These are phyloP conservation scores for Alternaria dauci DNA, from an alignment of 2,329 filamentous ascomycete genomes.

Conservation along the genomic window DNA sequence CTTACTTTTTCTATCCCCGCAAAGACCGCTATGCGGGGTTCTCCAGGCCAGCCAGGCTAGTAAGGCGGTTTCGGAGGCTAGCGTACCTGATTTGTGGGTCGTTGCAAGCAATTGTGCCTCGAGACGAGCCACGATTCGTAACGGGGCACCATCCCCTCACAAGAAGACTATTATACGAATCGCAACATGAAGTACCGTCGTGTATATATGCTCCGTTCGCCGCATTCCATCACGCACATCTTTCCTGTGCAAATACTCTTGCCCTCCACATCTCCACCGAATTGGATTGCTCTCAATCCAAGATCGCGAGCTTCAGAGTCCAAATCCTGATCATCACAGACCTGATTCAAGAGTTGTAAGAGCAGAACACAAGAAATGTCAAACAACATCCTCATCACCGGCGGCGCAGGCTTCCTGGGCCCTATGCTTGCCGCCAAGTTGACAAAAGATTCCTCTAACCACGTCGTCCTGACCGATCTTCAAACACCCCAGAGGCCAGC, in stretches of 20 bases:
- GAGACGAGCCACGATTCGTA: slow-evolving; percentile 3
- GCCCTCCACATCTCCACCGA: neutral
- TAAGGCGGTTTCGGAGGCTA: neutral
- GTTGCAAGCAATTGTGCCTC: slow-evolving; percentile 3
- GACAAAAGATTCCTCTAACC: slow-evolving; percentile 1
- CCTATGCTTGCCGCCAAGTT: slow-evolving; percentile 13
- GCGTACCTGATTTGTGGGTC: slow-evolving; percentile 1
- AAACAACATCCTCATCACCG: slow-evolving; percentile 7
- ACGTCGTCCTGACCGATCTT: slow-evolving; percentile 7
- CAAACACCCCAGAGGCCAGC: slow-evolving; percentile 6
- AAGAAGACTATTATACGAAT: too few species aligned
- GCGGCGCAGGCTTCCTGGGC: slow-evolving; percentile 11
- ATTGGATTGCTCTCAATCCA: neutral
- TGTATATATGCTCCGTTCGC: neutral
- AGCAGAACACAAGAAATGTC: neutral
- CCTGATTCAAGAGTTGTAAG: neutral
- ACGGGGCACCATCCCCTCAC: neutral
- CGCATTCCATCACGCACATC: neutral
- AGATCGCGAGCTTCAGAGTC: neutral
- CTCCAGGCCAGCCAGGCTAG: slow-evolving; percentile 3
- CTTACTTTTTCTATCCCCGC: neutral
- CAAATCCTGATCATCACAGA: neutral
- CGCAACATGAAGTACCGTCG: neutral
- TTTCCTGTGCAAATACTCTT: neutral
- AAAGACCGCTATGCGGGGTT: neutral